Evolutionary conservation across 1,284 basidiomycete species (phyloP).

Genomic region (Sporisorium scitamineum): DNA sequence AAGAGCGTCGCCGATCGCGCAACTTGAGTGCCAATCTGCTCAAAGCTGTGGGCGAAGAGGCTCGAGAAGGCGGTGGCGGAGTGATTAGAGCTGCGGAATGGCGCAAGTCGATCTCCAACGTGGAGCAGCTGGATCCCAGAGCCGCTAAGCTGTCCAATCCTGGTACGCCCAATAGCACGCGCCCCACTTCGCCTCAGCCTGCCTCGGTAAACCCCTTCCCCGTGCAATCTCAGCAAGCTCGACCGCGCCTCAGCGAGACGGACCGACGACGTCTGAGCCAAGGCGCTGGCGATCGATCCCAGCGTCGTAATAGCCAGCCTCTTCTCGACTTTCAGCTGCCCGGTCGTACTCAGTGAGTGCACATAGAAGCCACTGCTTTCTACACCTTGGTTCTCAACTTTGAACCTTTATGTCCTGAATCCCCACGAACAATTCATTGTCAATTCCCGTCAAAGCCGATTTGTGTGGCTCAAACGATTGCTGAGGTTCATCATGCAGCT

Average conservation of each 20-base stretch:
- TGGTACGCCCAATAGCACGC: constrained; percentile 24
- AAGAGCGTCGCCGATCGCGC: constrained; percentile 41
- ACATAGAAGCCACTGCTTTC: not conserved
- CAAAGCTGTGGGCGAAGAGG: constrained; percentile 41
- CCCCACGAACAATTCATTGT: constrained; percentile 11
- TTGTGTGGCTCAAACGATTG: no score
- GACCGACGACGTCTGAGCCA: constrained; percentile 50
- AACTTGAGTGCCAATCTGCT: constrained; percentile 40
- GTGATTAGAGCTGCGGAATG: constrained; percentile 38
- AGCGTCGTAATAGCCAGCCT: constrained; percentile 34
- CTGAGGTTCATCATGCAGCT: no score
- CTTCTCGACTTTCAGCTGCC: constrained; percentile 48
- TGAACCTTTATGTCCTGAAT: not conserved
- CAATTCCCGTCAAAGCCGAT: not conserved
- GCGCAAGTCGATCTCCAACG: constrained; percentile 41
- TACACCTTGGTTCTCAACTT: not conserved
- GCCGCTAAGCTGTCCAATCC: constrained; percentile 21
- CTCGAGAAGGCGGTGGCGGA: constrained; percentile 8
- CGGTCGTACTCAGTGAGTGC: constrained; percentile 6
- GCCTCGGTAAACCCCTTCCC: constrained; percentile 30
- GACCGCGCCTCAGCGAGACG: constrained; percentile 41
- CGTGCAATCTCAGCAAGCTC: constrained; percentile 9
- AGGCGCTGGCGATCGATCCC: constrained; percentile 39
- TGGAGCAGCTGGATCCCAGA: constrained; percentile 33
- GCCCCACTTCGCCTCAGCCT: constrained; percentile 33